These are phyloP conservation scores for Sugiyamaella smithiae DNA, from an alignment of 805 yeast genomes.

Conservation along the genomic window DNA sequence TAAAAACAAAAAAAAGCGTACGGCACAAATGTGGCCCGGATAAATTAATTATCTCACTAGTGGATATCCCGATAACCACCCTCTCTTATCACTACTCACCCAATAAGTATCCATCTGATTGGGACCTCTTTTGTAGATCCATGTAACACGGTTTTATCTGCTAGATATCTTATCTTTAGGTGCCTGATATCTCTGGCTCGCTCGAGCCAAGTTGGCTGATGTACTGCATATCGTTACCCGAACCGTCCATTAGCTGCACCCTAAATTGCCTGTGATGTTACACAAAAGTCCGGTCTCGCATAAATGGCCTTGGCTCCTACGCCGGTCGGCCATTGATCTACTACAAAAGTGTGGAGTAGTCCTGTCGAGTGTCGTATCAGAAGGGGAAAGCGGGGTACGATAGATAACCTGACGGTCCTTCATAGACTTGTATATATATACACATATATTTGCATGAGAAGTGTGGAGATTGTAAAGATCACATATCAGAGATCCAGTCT, in stretches of 20 bases:
- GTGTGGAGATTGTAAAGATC: too few species aligned
- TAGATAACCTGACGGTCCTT: too few species aligned
- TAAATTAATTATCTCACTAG: too few species aligned
- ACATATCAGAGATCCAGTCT: neutral
- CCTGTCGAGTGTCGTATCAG: slow-evolving; percentile 2
- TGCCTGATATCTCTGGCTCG: too few species aligned
- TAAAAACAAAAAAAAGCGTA: too few species aligned
- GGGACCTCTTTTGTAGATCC: too few species aligned
- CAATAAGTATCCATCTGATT: too few species aligned
- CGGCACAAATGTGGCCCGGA: too few species aligned
- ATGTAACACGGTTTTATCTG: neutral
- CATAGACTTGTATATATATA: too few species aligned
- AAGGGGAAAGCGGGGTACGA: slow-evolving; percentile 3
- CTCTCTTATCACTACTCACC: too few species aligned
- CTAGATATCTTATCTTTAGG: neutral
- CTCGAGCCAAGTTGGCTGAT: neutral
- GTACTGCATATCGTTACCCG: neutral
- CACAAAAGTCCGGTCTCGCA: slow-evolving; percentile 4
- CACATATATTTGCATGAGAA: too few species aligned
- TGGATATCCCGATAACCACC: too few species aligned
- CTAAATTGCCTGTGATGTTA: neutral
- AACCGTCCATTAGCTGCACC: neutral
- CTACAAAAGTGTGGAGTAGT: neutral
- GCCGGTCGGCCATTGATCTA: slow-evolving; percentile 1
- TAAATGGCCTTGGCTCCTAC: neutral